Evolutionary conservation across 2,329 filamentous ascomycete genomes (phyloP), one percentile per base, ranked within the genome.

Genomic region (Phaeophleospora eucalypticola): DNA sequence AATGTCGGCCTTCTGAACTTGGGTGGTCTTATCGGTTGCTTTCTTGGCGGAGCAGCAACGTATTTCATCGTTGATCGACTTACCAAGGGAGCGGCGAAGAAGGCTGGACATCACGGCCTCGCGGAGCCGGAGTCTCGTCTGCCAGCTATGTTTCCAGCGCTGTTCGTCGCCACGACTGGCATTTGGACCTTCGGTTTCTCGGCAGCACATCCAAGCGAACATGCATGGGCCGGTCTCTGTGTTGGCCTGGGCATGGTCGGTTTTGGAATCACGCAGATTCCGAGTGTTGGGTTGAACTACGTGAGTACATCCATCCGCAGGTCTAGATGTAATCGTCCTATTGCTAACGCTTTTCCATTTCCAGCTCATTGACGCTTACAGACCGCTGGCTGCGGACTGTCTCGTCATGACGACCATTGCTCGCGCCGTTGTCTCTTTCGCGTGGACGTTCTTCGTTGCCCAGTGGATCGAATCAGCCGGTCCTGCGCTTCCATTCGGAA

Each of bases 371-470:
- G 77, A 79, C 32, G 65, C 73, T 0, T 79, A 79, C 52, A 61
- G 65, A 0, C 59, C 66, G 1, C 53, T 77, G 1, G 71, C 73
- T 0, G 71, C 70, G 1, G 76, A 80, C 52, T 79, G 76, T 55
- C 79, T 80, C 52, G 74, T 76, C 10, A 72, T 75, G 41, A 71
- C 79, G 0, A 77, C 75, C 1, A 71, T 71, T 24, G 60, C 74
- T 14, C 67, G 76, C 2, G 68, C 74, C 9, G 60, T 78, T 4
- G 69, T 81, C 7, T 67, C 71, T 0, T 80, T 80, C 53, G 69
- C 74, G 0, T 80, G 76, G 75, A 76, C 74, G 0, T 78, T 78
- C 45, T 79, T 80, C 36, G 71, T 75, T 0, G 68, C 68, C 2
- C 63, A 70, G 3, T 80, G 76, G 77, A 66, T 77, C 0, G 54